Evolutionary conservation across 352 stramenopile genomes (phyloP).

Genomic region (Globisporangium iwayamae): DNA sequence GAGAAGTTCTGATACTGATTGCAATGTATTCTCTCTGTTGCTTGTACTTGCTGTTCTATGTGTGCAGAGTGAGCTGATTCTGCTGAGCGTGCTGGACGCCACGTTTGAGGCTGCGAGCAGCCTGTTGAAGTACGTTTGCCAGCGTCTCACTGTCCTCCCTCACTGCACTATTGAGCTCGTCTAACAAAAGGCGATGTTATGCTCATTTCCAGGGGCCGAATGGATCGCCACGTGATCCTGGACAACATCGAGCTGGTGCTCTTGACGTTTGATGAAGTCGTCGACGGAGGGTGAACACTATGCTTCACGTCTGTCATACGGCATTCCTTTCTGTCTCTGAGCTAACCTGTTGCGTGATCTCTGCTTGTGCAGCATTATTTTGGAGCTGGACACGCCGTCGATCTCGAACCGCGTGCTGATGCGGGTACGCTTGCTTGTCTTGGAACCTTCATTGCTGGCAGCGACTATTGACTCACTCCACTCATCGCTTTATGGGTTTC

Average conservation of each 20-base stretch:
- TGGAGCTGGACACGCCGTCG: constrained; percentile 85
- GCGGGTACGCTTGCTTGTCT: constrained; percentile 57
- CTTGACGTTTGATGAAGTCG: constrained; percentile 88
- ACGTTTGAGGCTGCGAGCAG: constrained; percentile 84
- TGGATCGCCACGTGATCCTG: constrained; percentile 86
- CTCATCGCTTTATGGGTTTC: neutral
- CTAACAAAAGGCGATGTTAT: neutral
- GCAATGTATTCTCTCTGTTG: too few relatives aligned
- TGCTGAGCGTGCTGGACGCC: constrained; percentile 81
- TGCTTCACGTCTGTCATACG: neutral
- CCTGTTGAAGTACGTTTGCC: constrained; percentile 73
- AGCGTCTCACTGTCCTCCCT: neutral
- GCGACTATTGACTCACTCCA: neutral
- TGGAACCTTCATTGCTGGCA: neutral
- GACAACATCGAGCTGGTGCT: constrained; percentile 91
- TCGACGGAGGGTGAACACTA: constrained; percentile 72
- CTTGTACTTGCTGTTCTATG: neutral
- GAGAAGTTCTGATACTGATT: too few relatives aligned
- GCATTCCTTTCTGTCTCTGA: neutral
- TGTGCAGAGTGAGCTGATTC: constrained; percentile 85
- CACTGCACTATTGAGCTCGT: neutral
- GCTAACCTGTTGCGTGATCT: neutral
- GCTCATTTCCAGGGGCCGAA: constrained; percentile 45
- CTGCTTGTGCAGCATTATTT: constrained; percentile 60
- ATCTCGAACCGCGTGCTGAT: constrained; percentile 91